These are phyloP conservation scores for Tolypocladium inflatum DNA, from an alignment of 2,329 filamentous ascomycete species.

Conservation along the genomic window DNA sequence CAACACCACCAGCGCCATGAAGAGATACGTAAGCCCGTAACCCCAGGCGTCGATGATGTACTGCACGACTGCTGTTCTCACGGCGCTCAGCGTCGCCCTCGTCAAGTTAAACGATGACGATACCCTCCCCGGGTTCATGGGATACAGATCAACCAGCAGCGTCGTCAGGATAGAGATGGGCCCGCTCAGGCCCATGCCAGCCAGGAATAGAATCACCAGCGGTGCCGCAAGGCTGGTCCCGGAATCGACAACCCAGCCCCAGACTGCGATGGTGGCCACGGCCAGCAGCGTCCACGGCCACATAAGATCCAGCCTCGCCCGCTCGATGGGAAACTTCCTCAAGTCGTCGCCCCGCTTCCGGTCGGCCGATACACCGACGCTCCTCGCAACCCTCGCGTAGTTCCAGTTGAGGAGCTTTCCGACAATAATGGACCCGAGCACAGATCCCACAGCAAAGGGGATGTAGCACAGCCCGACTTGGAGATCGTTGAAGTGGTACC, in stretches of 20 bases:
- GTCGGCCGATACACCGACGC: conserved; percentile 36
- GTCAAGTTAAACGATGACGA: conserved; percentile 32
- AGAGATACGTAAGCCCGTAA: conserved; percentile 26
- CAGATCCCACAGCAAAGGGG: conserved; percentile 26
- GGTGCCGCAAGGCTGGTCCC: conserved; percentile 28
- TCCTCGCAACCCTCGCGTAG: conserved; percentile 43
- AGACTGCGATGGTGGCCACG: conserved; percentile 29
- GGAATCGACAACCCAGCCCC: conserved; percentile 32
- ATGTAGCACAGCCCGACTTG: conserved; percentile 34
- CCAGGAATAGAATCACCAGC: conserved; percentile 28
- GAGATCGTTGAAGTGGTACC: conserved; percentile 22
- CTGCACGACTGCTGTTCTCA: conserved; percentile 28
- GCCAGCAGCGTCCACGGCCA: conserved; percentile 31
- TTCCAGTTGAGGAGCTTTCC: conserved; percentile 52
- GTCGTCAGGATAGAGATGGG: conserved; percentile 31
- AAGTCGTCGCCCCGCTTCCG: conserved; percentile 30
- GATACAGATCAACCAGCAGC: conserved; percentile 33
- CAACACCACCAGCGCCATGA: conserved; percentile 19
- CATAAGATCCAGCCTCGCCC: conserved; percentile 25
- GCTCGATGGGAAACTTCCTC: conserved; percentile 25
- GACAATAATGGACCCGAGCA: conserved; percentile 22
- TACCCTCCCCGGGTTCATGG: conserved; percentile 27
- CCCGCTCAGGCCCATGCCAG: conserved; percentile 25
- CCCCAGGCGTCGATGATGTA: conserved; percentile 31
- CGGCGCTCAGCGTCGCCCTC: conserved; percentile 27